Base-by-base conservation (phyloP, 2,329 filamentous ascomycete genomes). In the Fulvia fulva region DNA sequence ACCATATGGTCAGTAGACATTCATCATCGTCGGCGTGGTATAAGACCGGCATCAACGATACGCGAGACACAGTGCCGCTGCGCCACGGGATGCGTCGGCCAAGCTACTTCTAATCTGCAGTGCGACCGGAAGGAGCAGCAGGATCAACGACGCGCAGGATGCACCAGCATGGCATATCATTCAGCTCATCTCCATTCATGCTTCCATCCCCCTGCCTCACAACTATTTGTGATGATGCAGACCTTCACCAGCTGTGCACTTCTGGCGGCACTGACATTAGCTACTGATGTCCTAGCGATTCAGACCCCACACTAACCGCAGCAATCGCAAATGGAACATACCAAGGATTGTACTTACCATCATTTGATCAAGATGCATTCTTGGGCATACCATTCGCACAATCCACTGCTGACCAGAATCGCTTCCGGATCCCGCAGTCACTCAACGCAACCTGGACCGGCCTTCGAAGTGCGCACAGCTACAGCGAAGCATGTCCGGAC, bases 281-380 rank as follows among this genome's bases (percentile, higher is more conserved):
- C 34, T 41, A 41, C 34, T 14, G 7, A n/a, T n/a, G 34, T 41
- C 16, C n/a, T 41, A 16, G 44, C 26, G 26, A n/a, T 41, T 5
- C 5, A 14, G 34, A 2, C 37, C 23, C n/a, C n/a, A n/a, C 28
- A 12, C 55, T 50, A 4, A 32, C 12, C n/a, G 59, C 56, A 21
- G 58, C 59, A 12, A 51, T 63, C 16, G 50, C 61, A 2, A 79
- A 79, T 63, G 77, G 77, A 23, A 74, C 75, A 0, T 70, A 75
- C 45, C 58, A 66, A 28, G 77, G 77, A 23, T 51, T 73, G 3
- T 63, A 77, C 59, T 72, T 73, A 4, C 54, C 64, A 14, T 68
- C 71, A 37, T 78, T 77, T 62, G 65, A 77, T 49, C 77, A 80
- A 62, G 77, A 80, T 54, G 67, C 74, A 51, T 80, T 79, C 64